phyloP scores from a whole-genome alignment of 2,329 filamentous ascomycete species.

The Metarhizium humberi region DNA sequence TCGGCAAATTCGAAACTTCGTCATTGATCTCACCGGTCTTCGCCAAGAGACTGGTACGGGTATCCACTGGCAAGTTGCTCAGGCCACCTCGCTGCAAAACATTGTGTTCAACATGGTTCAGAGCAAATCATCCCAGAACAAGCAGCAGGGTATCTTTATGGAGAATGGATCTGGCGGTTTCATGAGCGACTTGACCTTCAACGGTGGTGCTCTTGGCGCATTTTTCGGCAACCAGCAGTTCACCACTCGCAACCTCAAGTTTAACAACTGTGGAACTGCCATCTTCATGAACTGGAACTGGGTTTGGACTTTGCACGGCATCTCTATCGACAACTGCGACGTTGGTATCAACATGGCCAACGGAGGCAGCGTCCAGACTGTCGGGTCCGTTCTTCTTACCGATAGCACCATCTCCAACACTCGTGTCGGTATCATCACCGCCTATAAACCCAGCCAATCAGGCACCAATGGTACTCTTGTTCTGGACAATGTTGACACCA shows the following conservation, averaged over 20 bases:
- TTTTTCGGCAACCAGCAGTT: conserved; percentile 85
- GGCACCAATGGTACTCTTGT: conserved; percentile 73
- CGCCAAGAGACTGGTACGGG: conserved; percentile 53
- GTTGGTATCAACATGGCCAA: conserved; percentile 72
- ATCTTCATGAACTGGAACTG: conserved; percentile 92
- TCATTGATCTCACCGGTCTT: conserved; percentile 64
- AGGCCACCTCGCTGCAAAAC: conserved; percentile 72
- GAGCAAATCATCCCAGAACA: conserved; percentile 53
- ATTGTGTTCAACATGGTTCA: conserved; percentile 71
- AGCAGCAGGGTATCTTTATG: conserved; percentile 72
- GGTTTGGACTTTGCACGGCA: conserved; percentile 71
- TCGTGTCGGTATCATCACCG: conserved; percentile 59
- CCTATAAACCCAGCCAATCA: conserved; percentile 54
- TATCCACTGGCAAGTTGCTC: conserved; percentile 81
- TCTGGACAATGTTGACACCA: conserved; percentile 84
- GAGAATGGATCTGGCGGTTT: conserved; percentile 80
- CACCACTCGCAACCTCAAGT: conserved; percentile 72
- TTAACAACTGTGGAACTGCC: conserved; percentile 74
- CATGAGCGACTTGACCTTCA: conserved; percentile 76
- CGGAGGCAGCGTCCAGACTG: conserved; percentile 54
- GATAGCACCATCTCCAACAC: conserved; percentile 76
- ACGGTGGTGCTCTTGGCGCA: conserved; percentile 68
- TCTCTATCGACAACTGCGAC: conserved; percentile 65
- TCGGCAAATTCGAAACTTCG: conserved; percentile 72
- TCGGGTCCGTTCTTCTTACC: conserved; percentile 75